These are phyloP conservation scores for Ilyonectria destructans DNA, from an alignment of 2,329 filamentous ascomycete species.

Conservation along the genomic window DNA sequence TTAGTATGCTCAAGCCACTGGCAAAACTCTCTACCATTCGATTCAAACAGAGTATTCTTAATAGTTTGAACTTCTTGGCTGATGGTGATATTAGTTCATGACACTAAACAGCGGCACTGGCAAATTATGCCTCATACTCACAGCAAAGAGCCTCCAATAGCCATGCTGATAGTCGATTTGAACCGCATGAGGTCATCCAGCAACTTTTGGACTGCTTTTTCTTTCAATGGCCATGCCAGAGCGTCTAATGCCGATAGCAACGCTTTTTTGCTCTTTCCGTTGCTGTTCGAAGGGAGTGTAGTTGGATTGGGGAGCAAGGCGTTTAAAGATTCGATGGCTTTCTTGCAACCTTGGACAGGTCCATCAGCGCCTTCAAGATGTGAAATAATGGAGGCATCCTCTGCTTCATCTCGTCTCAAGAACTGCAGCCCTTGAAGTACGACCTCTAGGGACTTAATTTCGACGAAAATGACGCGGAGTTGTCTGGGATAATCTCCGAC, in stretches of 20 bases:
- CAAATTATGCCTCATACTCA: not conserved
- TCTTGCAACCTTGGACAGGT: conserved; percentile 8
- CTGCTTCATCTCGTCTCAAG: not conserved
- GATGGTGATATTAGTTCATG: not conserved
- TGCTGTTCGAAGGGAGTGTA: not conserved
- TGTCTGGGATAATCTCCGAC: conserved; percentile 14
- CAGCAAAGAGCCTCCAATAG: conserved; percentile 3
- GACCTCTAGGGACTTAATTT: not conserved
- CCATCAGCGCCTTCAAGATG: conserved; percentile 6
- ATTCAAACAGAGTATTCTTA: conserved; percentile 2
- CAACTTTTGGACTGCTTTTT: not conserved
- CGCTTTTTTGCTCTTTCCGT: not conserved
- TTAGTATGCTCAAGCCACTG: conserved; percentile 9
- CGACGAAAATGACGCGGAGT: conserved; percentile 8
- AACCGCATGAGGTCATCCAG: conserved; percentile 10
- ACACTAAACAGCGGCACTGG: not conserved
- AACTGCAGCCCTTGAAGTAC: not conserved
- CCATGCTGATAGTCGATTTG: conserved; percentile 16
- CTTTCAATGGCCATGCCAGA: conserved; percentile 13
- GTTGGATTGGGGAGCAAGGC: not conserved
- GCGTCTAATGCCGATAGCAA: not conserved
- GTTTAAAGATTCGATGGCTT: conserved; percentile 4
- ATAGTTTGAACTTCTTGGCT: conserved; percentile 5
- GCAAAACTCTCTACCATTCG: not conserved
- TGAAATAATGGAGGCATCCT: conserved; percentile 4